These are phyloP conservation scores for Endocarpon pusillum DNA, from an alignment of 495 filamentous ascomycete species.

Conservation along the genomic window DNA sequence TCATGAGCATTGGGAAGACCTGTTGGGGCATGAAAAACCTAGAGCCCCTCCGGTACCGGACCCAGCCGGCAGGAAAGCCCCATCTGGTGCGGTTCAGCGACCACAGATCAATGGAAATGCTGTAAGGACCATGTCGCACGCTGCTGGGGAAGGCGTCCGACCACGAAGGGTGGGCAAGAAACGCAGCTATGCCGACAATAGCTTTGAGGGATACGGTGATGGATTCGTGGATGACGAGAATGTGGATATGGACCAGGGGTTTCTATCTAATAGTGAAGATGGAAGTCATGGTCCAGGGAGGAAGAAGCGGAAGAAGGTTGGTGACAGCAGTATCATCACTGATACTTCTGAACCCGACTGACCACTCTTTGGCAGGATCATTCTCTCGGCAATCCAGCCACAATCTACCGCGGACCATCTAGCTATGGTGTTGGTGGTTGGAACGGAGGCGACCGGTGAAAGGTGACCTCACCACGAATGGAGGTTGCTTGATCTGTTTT, in stretches of 20 bases:
- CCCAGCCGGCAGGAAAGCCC: constrained; percentile 17
- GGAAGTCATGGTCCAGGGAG: constrained; percentile 29
- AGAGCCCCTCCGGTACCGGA: constrained; percentile 12
- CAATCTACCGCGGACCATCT: no score
- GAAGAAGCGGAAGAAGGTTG: constrained; percentile 34
- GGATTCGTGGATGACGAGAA: constrained; percentile 43
- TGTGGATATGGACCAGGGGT: constrained; percentile 36
- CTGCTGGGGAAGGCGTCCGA: constrained; percentile 24
- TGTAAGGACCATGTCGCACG: constrained; percentile 9
- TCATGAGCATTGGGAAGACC: constrained; percentile 37
- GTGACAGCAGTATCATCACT: no score
- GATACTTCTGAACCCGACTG: no score
- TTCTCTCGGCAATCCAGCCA: no score
- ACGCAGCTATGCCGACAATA: constrained; percentile 48
- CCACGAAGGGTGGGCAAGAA: constrained; percentile 45
- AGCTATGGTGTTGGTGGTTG: no score
- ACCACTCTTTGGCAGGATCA: no score
- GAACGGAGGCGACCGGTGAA: no score
- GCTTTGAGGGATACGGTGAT: constrained; percentile 54
- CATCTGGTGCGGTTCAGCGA: constrained; percentile 14
- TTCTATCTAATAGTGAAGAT: constrained; percentile 28
- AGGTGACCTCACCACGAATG: no score
- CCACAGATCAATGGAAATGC: constrained; percentile 15
- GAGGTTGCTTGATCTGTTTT: no score
- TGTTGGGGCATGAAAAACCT: constrained; percentile 41